A percentile compares a stretch with the other conserved stretches of the same genome.
Conservation (phyloP, 495 filamentous ascomycete genomes). For the Podospora comata region DNA sequence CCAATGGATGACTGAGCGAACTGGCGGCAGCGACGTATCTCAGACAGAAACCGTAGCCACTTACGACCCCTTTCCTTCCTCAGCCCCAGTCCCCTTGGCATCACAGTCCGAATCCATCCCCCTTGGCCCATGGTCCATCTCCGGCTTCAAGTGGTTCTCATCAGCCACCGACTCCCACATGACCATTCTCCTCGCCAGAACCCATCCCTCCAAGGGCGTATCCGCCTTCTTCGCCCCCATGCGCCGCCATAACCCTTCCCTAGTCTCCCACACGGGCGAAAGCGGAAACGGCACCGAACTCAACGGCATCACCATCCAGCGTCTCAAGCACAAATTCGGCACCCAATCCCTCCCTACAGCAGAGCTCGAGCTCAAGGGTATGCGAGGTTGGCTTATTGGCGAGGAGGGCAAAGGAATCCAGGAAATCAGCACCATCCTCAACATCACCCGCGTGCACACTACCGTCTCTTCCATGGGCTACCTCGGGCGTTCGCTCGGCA, state of each 20-base stretch:
- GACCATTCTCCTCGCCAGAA: slow-evolving; percentile 67
- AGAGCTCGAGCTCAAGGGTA: slow-evolving; percentile 59
- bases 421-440: slow-evolving; percentile 64
- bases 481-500: slow-evolving; percentile 59
- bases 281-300: slow-evolving; percentile 42
- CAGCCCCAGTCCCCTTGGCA: slow-evolving; percentile 21
- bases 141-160: slow-evolving; percentile 77
- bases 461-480: slow-evolving; percentile 54
- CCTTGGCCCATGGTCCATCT: slow-evolving; percentile 59
- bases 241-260: slow-evolving; percentile 41
- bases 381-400: slow-evolving; percentile 64
- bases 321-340: slow-evolving; percentile 68
- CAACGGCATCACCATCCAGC: slow-evolving; percentile 66
- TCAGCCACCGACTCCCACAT: slow-evolving; percentile 70
- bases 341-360: slow-evolving; percentile 67
- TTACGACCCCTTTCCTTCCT: slow-evolving; percentile 22
- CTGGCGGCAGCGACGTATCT: slow-evolving; percentile 70
- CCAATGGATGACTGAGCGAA: slow-evolving; percentile 86
- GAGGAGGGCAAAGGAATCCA: slow-evolving; percentile 59
- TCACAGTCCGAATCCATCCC: slow-evolving; percentile 36
- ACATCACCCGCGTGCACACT: slow-evolving; percentile 65
- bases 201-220: slow-evolving; percentile 48
- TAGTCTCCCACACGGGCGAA: slow-evolving; percentile 24
- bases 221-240: slow-evolving; percentile 68
- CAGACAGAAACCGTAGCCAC: slow-evolving; percentile 64